These are phyloP conservation scores for Brassica juncea DNA, from an alignment of 345 rosid species.

Conservation along the genomic window DNA sequence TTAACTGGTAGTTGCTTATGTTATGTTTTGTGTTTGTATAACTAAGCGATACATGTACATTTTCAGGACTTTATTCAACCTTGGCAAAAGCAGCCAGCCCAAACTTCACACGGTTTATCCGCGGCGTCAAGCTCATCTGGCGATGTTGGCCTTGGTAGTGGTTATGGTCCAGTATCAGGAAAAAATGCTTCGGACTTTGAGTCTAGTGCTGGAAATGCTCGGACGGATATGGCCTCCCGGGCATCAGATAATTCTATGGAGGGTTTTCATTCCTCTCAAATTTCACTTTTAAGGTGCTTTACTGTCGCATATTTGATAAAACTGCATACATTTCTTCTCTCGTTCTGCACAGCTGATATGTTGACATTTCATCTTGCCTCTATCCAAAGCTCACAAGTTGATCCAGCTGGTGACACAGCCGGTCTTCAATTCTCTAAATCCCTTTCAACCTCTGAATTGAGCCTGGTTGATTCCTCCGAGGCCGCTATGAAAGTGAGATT, in stretches of 20 bases:
- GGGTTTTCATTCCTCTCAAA: constrained; percentile 53
- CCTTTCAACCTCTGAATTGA: constrained; percentile 53
- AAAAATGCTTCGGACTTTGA: constrained; percentile 53
- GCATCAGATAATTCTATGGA: constrained; percentile 63
- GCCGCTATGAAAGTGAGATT: constrained; percentile 50
- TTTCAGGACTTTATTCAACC: constrained; percentile 92
- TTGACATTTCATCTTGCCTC: constrained; percentile 16
- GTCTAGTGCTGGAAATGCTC: constrained; percentile 51
- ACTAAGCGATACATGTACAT: neutral
- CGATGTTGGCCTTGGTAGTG: constrained; percentile 43
- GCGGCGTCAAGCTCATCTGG: constrained; percentile 57
- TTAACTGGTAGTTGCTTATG: neutral
- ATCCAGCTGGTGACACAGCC: constrained; percentile 55
- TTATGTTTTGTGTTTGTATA: constrained; percentile 24
- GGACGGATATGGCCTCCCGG: constrained; percentile 56
- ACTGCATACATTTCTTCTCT: neutral
- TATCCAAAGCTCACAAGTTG: constrained; percentile 47
- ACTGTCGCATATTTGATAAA: neutral
- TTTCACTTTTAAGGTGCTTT: constrained; percentile 59
- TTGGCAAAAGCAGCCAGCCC: constrained; percentile 87
- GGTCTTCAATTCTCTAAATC: constrained; percentile 50
- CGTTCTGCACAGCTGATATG: constrained; percentile 10
- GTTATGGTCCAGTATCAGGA: constrained; percentile 46
- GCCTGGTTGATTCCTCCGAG: constrained; percentile 50
- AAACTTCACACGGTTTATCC: constrained; percentile 58